Evolutionary conservation across 208 protist species (phyloP).

Genomic region (Acanthamoeba sp.): DNA sequence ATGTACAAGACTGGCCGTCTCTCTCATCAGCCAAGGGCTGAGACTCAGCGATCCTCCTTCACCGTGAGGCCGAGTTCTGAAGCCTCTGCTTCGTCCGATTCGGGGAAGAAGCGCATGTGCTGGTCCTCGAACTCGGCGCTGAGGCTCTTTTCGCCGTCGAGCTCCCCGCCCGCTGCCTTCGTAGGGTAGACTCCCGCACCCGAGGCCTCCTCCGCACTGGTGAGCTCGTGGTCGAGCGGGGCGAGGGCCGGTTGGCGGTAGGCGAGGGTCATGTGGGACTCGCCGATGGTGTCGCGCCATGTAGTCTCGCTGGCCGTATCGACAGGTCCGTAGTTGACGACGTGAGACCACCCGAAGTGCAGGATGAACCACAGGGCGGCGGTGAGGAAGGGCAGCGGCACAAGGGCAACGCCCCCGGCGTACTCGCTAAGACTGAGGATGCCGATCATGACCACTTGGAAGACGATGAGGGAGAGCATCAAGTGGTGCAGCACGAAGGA

Average conservation of each 20-base stretch:
- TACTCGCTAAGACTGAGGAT: slow-evolving; percentile 57
- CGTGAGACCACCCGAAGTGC: slow-evolving; percentile 50
- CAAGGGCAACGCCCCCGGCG: slow-evolving; percentile 1
- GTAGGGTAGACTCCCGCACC: not conserved
- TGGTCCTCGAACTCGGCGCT: not conserved
- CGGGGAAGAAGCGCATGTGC: not conserved
- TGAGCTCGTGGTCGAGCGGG: not conserved
- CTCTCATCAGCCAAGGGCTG: no score
- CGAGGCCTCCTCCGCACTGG: not conserved
- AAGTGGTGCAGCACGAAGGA: slow-evolving; percentile 61
- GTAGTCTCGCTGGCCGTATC: not conserved
- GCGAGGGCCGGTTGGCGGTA: not conserved
- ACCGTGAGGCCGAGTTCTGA: not conserved
- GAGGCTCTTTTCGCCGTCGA: not conserved
- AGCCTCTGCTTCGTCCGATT: not conserved
- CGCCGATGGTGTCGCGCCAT: slow-evolving; percentile 5
- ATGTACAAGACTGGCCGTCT: no score
- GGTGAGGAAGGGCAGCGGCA: slow-evolving; percentile 55
- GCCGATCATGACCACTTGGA: slow-evolving; percentile 52
- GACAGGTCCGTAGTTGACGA: slow-evolving; percentile 20
- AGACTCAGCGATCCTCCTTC: not conserved
- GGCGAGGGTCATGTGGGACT: not conserved
- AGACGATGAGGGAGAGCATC: slow-evolving; percentile 4
- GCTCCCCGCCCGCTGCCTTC: not conserved
- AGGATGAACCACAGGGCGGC: slow-evolving; percentile 30